Base-by-base conservation (phyloP, 2,329 filamentous ascomycete genomes). In the Penicillium sp. region DNA sequence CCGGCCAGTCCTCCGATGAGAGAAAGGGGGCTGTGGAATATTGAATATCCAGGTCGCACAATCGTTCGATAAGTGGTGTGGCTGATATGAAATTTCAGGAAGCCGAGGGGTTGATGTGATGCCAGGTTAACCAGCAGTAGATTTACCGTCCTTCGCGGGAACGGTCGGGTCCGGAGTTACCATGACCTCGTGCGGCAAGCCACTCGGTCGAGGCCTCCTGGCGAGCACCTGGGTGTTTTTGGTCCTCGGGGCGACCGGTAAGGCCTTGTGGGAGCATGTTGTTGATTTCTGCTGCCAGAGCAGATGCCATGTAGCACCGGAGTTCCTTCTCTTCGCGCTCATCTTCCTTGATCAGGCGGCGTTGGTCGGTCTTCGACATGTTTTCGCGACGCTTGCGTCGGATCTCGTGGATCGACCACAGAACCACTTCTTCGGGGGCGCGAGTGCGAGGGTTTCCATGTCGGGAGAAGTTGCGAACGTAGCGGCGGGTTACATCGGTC, bases 361-460 rank as follows among this genome's bases (percentile, higher is more conserved):
- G 70, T 58, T 90, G 88, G 68, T 95, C 88, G 19, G 72, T 61
- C 79, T 97, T 96, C 73, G 84, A 82, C 82, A 96, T 85, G 77
- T 95, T 93, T 68, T 86, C 84, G 51, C 94, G 87, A 69, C 93
- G 89, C 69, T 93, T 85, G 61, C 86, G 86, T 69, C 90, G 90
- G 70, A 99, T 94, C 78, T 97, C 94, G 67, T 93, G 88, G 78
- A 94, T 89, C 62, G 97, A 91, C 80, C 93, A 93, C 17, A 96
- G 83, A 60, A 97, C 82, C 6, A 96, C 93, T 62, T 94, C 90
- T 74, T 99, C 94, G 0, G 93, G 86, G 66, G 90, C 93, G 67
- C 87, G 85, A 64, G 83, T 91, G 63, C 94, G 88, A 62, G 90
- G 86, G n/a, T 84, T 80, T 35, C 90, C 88, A 67, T 90, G 73